Base-by-base conservation (phyloP, 139 green algal genomes). In the Coccomyxa sp. region DNA sequence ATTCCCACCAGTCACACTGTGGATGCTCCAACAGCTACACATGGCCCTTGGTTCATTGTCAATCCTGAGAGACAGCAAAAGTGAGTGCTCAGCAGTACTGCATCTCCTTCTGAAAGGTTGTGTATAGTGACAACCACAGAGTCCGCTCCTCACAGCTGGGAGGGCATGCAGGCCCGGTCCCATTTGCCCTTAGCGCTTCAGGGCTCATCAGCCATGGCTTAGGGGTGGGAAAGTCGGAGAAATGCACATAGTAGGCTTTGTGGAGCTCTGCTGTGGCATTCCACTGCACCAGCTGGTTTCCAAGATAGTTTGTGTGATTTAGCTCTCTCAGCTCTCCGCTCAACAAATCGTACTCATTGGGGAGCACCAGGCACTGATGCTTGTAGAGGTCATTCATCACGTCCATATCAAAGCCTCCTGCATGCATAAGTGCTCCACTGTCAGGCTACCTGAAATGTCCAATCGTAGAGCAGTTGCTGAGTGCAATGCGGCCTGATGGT, bases 301-400 rank as follows among this genome's bases (percentile, higher is more conserved):
- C 68, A 12, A 73, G 68, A 40, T 73, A 73, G 33, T 29, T 27
- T 73, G 68, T 31, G 29, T 73, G 68, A 27, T 73, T 31, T 36
- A 31, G 1, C n/a, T 4, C 29, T 31, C 68, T 22, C 31, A 73
- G 68, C 68, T 73, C 68, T 39, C 68, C 68, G 34, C 68, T 73
- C 24, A 73, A 18, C 14, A 73, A 73, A 73, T 39, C 68, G 5
- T 73, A 73, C 3, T 73, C 33, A 73, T 73, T 73, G 31, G 68
- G 68, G 16, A 73, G 33, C n/a, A 73, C 68, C n/a, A 73, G 24
- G 33, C 68, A 73, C 31, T 24, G 31, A 18, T 27, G 24, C 34
- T 73, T 73, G 33, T 73, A 73, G 1, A 73, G 68, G 33, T 73
- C 68, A 73, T 73, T 73, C 2, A 73, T 31, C 2, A 73, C 68